Conservation (phyloP, 768 basidiomycete species). For the Tulasnella sp. region DNA sequence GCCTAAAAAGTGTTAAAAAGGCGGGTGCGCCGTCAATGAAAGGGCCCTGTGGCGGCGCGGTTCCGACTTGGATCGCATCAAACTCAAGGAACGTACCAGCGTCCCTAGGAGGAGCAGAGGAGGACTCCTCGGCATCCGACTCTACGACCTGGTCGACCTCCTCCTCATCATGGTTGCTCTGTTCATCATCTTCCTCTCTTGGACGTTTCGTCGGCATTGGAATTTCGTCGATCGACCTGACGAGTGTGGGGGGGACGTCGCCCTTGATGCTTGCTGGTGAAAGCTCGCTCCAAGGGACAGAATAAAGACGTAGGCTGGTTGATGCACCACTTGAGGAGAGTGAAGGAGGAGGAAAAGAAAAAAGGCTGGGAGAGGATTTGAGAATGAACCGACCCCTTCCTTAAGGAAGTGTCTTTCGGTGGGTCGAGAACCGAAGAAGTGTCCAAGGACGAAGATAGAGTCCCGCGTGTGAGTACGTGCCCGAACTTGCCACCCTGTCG, state of each 20-base stretch:
- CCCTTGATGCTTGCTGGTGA: background rate
- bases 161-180: conserved; percentile 5
- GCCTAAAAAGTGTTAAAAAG: conserved; percentile 1
- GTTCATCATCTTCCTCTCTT: conserved; percentile 10
- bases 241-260: background rate
- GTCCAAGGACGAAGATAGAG: background rate
- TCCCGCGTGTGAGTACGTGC: background rate
- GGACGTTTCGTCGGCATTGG: conserved; percentile 19
- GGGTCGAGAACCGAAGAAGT: background rate
- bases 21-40: conserved; percentile 5
- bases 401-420: conserved; percentile 1
- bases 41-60: conserved; percentile 34
- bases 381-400: background rate
- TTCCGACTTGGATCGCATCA: conserved; percentile 24
- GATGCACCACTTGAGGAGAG: conserved; percentile 1
- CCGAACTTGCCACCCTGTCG: background rate
- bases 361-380: conserved; percentile 2
- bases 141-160: conserved; percentile 12
- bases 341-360: background rate
- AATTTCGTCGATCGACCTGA: conserved; percentile 6
- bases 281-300: conserved; percentile 2
- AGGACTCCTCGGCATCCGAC: background rate
- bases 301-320: background rate
- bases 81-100: background rate
- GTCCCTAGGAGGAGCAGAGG: background rate